A percentile compares a stretch with the other conserved stretches of the same genome.
These are phyloP conservation scores for Buddleja alternifolia DNA, from an alignment of 257 asterid genomes.

Conservation along the genomic window DNA sequence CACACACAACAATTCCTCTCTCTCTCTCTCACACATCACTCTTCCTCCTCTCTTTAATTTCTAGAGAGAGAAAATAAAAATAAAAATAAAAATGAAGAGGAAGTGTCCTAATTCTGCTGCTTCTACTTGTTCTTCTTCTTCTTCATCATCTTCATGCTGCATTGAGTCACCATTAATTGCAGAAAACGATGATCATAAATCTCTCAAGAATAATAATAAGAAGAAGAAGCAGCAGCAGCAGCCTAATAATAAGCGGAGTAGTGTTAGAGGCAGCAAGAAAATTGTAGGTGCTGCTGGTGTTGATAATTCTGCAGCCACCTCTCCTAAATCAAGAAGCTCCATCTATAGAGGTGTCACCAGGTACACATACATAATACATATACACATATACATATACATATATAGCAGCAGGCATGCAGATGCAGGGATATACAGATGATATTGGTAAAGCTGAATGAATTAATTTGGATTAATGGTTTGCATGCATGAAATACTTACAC, in stretches of 20 bases:
- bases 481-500: conserved; percentile 77
- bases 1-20: conserved; percentile 21
- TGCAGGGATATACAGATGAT: not conserved
- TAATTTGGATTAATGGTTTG: conserved; percentile 26
- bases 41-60: conserved; percentile 1
- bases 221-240: conserved; percentile 31
- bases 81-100: conserved; percentile 47
- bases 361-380: no score
- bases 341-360: conserved; percentile 92
- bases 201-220: conserved; percentile 26
- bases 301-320: conserved; percentile 40
- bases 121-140: conserved; percentile 44
- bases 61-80: conserved; percentile 21
- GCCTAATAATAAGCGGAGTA: no score
- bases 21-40: conserved; percentile 25
- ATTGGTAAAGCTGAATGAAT: not conserved
- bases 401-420: not conserved
- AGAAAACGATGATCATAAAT: not conserved
- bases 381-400: not conserved
- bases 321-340: conserved; percentile 77
- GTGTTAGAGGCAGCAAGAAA: no score
- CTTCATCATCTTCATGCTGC: conserved; percentile 75
- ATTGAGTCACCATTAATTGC: conserved; percentile 38
- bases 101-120: conserved; percentile 24
- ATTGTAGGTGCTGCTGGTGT: conserved; percentile 23